phyloP scores from a whole-genome alignment of 73 alveolate genomes.

The Blepharisma stoltei region DNA sequence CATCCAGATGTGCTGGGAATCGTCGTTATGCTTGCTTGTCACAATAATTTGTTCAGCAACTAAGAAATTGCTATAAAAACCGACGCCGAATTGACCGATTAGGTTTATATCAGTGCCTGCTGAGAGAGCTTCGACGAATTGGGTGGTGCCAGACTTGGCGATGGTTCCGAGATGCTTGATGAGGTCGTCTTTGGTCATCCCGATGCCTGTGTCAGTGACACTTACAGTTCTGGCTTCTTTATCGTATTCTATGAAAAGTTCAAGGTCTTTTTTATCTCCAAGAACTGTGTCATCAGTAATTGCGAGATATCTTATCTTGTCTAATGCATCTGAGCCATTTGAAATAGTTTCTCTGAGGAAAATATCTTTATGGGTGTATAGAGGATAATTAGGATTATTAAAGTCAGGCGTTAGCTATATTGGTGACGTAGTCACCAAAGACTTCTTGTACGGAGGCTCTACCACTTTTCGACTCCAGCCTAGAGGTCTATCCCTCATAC shows the following conservation, averaged over 20 bases:
- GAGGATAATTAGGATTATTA: conserved; percentile 92
- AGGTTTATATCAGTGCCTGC: conserved; percentile 74
- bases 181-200: conserved; percentile 98
- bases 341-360: conserved; percentile 98
- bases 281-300: conserved; percentile 87
- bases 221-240: conserved; percentile 90
- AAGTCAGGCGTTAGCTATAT: too few relatives aligned
- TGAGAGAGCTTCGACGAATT: conserved; percentile 97
- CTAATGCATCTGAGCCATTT: conserved; percentile 99
- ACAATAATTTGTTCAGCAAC: conserved; percentile 95
- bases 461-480: too few relatives aligned
- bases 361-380: conserved; percentile 95
- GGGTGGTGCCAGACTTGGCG: conserved; percentile 99
- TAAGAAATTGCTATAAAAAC: conserved; percentile 94
- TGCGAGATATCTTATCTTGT: conserved; percentile 92
- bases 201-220: conserved; percentile 97
- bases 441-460: too few relatives aligned
- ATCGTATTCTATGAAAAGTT: conserved; percentile 94
- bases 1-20: conserved; percentile 91
- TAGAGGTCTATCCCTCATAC: too few relatives aligned
- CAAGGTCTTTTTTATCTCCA: conserved; percentile 78
- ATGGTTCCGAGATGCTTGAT: conserved; percentile 96
- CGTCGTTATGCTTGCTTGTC: conserved; percentile 84
- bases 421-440: too few relatives aligned
- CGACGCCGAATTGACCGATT: conserved; percentile 99